phyloP scores from a whole-genome alignment of 106 monocot genomes.

The Allium sativum region DNA sequence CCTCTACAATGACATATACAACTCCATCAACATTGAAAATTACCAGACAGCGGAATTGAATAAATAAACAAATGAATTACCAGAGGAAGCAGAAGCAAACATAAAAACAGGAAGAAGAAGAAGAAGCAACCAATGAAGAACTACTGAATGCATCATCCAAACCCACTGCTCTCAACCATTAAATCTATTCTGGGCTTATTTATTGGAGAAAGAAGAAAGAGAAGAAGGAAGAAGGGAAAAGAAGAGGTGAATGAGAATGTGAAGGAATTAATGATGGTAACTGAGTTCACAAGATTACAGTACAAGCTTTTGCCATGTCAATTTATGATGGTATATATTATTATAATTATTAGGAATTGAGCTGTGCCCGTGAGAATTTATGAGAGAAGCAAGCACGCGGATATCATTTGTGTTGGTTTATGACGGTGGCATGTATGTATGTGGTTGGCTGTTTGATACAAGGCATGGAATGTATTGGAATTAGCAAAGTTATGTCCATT shows the following conservation, averaged over 20 bases:
- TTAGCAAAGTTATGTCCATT: too few relatives aligned
- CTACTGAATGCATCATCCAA: neutral
- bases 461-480: too few relatives aligned
- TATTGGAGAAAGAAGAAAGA: neutral
- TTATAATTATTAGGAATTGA: too few relatives aligned
- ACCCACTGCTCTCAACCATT: neutral
- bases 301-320: neutral
- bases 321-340: too few relatives aligned
- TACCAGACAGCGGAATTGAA: neutral
- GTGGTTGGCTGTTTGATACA: too few relatives aligned
- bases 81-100: neutral
- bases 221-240: neutral
- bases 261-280: conserved; percentile 5
- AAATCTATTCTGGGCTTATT: too few relatives aligned
- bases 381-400: too few relatives aligned
- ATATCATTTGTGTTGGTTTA: too few relatives aligned
- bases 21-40: neutral
- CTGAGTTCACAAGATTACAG: conserved; percentile 8
- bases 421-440: too few relatives aligned
- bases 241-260: neutral
- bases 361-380: too few relatives aligned
- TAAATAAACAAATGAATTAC: neutral
- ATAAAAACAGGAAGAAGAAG: neutral
- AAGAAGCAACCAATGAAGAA: neutral
- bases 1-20: conserved; percentile 15